Evolutionary conservation across 2,329 filamentous ascomycete genomes (phyloP), one percentile per base, ranked within the genome.

Genomic region (Penicillium sp.): DNA sequence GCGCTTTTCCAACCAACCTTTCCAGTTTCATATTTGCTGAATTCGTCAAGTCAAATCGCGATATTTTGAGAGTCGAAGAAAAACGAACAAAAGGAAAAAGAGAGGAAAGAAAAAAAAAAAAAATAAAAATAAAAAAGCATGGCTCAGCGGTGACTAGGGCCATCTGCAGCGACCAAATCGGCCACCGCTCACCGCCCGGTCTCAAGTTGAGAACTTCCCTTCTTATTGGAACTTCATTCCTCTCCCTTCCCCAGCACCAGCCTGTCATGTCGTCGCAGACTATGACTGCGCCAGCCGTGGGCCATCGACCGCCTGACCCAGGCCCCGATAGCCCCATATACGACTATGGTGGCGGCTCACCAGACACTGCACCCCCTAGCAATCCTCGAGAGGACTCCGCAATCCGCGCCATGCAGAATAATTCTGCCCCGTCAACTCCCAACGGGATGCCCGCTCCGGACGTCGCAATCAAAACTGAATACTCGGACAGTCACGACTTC

Each of bases 201-300:
- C 46, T 46, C 48, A 52, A 51, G 54, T 46, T 49, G 56, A 59
- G 58, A 61, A 59, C 55, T 58, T 59, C 59, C 59, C 57, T 58
- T 58, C 58, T 57, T 52, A 53, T 53, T 51, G 43, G 47, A 49
- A 49, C 53, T 53, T 60, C 55, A 54, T 54, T 54, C 45, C 54
- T 48, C 54, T 53, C 55, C 57, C 45, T 52, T 55, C 56, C 47
- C 49, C 58, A 63, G 64, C 47, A 50, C 31, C 48, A 50, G 48
- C 62, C 61, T 69, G 66, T 66, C 67, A 71, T 72, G 69, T 71
- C 69, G 66, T 72, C 69, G 64, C 69, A 71, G 68, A 71, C 69
- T 67, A 70, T 72, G 69, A 71, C 69, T 64, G 69, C 70, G 68
- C 69, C 70, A 66, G 66, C 69, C 61, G 64, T 72, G 68, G 68